Conservation (phyloP, 192 early-diverging fungal genomes). For the Gaertneriomyces sp. region DNA sequence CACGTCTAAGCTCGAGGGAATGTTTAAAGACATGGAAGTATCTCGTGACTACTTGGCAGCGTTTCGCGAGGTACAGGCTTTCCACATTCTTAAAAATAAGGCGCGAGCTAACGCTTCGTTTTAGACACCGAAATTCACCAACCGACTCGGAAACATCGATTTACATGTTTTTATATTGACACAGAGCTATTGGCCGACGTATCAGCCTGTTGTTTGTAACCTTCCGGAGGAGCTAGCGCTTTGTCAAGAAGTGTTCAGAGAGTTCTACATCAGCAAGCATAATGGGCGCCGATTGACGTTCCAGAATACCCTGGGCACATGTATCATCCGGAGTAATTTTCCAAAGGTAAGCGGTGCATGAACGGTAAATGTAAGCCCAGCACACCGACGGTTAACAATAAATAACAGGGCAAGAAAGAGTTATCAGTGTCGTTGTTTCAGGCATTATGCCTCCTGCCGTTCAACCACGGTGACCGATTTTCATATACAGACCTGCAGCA, state of each 20-base stretch:
- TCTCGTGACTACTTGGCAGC: slow-evolving; percentile 70
- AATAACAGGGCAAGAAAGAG: slow-evolving; percentile 54
- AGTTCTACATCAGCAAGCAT: slow-evolving; percentile 79
- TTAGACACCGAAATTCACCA: slow-evolving; percentile 31
- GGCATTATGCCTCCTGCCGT: slow-evolving; percentile 54
- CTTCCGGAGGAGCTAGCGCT: slow-evolving; percentile 62
- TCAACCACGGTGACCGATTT: slow-evolving; percentile 49
- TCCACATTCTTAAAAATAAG: not conserved
- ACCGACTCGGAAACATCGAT: slow-evolving; percentile 44
- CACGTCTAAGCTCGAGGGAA: slow-evolving; percentile 90
- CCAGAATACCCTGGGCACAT: slow-evolving; percentile 79
- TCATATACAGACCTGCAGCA: slow-evolving; percentile 67
- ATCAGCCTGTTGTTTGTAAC: slow-evolving; percentile 66
- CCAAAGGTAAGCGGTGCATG: slow-evolving; percentile 41
- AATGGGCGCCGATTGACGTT: slow-evolving; percentile 79
- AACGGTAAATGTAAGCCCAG: not conserved
- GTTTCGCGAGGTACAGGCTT: slow-evolving; percentile 35
- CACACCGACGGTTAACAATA: slow-evolving; percentile 15
- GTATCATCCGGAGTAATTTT: slow-evolving; percentile 63
- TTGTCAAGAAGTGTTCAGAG: slow-evolving; percentile 62
- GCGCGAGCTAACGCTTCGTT: not conserved
- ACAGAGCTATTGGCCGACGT: slow-evolving; percentile 88
- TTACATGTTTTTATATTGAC: slow-evolving; percentile 81
- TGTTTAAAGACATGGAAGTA: slow-evolving; percentile 92
- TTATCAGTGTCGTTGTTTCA: slow-evolving; percentile 45